Conservation (phyloP, 2,329 filamentous ascomycete genomes). For the Pezicula carpinea region DNA sequence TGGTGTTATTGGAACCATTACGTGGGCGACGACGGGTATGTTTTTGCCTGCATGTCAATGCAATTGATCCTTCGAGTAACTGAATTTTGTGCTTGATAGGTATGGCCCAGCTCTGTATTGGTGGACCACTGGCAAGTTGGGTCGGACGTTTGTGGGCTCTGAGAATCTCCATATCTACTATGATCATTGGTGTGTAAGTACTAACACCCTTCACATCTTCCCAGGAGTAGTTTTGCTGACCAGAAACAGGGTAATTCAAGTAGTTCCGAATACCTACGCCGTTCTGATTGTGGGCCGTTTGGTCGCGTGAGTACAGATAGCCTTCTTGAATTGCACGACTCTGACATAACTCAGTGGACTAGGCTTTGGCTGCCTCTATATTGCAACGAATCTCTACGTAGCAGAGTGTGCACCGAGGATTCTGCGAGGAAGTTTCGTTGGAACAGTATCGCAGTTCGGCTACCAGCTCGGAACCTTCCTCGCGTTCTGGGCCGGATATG, state of each 20-base stretch:
- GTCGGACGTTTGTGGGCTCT: conserved; percentile 36
- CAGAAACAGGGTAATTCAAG: conserved; percentile 29
- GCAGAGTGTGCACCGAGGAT: conserved; percentile 36
- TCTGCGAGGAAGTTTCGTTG: conserved; percentile 36
- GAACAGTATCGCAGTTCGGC: conserved; percentile 36
- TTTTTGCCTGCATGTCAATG: not conserved
- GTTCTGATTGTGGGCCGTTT: conserved; percentile 36
- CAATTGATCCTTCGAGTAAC: not conserved
- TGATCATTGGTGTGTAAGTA: conserved; percentile 34
- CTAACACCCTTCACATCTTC: too few species aligned
- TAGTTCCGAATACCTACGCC: conserved; percentile 36
- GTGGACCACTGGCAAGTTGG: conserved; percentile 32
- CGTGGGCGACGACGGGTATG: conserved; percentile 36
- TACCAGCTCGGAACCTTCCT: conserved; percentile 40
- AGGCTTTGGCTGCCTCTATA: conserved; percentile 37
- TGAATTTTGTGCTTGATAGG: conserved; percentile 12
- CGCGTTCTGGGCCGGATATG: conserved; percentile 39
- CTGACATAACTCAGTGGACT: conserved; percentile 27
- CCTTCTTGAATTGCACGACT: not conserved
- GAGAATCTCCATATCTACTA: conserved; percentile 33
- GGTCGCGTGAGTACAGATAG: conserved; percentile 26
- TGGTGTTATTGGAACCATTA: conserved; percentile 36
- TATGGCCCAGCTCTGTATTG: conserved; percentile 35
- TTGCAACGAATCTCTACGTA: conserved; percentile 37
- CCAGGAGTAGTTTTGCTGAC: not conserved